Percentiles rank a stretch among this genome's conserved stretches.
Evolutionary conservation across 2,329 filamentous ascomycete genomes (phyloP).

Genomic region (Aspergillus sp.): DNA sequence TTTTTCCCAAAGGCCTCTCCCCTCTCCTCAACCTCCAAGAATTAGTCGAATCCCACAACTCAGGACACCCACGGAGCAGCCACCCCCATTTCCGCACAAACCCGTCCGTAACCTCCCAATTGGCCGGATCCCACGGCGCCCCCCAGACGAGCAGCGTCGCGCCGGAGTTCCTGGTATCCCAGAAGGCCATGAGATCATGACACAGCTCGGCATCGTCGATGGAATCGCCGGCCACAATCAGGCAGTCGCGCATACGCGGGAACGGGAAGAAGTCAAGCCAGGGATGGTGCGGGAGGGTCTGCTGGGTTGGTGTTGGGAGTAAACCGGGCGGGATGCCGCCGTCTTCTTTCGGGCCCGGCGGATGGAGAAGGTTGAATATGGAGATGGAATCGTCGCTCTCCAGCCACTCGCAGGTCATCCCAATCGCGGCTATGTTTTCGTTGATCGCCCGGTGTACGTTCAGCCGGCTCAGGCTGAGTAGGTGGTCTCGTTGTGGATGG

Average conservation of each 20-base stretch:
- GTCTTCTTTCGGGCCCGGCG: slow-evolving; percentile 3
- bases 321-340: slow-evolving; percentile 15
- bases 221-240: slow-evolving; percentile 19
- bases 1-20: slow-evolving; percentile 1
- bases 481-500: slow-evolving; percentile 14
- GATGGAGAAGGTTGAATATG: slow-evolving; percentile 9
- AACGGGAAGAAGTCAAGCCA: slow-evolving; percentile 38
- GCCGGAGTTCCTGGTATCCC: slow-evolving; percentile 10
- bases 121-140: slow-evolving; percentile 21
- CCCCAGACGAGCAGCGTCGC: slow-evolving; percentile 29
- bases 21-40: slow-evolving; percentile 1
- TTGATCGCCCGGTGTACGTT: slow-evolving; percentile 20
- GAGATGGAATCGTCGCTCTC: slow-evolving; percentile 9
- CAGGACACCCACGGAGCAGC: slow-evolving; percentile 20
- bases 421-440: slow-evolving; percentile 14
- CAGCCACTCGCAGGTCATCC: slow-evolving; percentile 11
- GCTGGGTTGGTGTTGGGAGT: slow-evolving; percentile 27
- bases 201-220: slow-evolving; percentile 34
- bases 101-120: slow-evolving; percentile 31
- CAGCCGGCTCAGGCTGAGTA: slow-evolving; percentile 15
- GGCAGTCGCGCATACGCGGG: slow-evolving; percentile 30
- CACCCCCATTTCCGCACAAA: slow-evolving; percentile 30
- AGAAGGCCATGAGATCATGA: slow-evolving; percentile 22
- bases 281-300: slow-evolving; percentile 23
- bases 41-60: background rate